These are phyloP conservation scores for Dictyostelium gargantuum DNA, from an alignment of 208 protist species.

Conservation along the genomic window DNA sequence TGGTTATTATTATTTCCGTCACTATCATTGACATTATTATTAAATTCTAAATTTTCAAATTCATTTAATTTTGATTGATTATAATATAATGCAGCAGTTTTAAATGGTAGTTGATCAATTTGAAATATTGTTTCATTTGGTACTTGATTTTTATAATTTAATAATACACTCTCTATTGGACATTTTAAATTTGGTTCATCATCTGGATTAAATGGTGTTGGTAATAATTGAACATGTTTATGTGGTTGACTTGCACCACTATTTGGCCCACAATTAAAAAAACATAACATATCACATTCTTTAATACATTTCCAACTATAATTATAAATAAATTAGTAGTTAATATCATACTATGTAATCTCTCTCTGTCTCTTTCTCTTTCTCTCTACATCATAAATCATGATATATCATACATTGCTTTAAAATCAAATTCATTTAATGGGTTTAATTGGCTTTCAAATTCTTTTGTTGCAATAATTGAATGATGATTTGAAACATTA, in stretches of 20 bases:
- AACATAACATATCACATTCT: constrained; percentile 56
- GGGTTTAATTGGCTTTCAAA: constrained; percentile 26
- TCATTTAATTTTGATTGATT: not conserved
- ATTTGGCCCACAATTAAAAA: constrained; percentile 54
- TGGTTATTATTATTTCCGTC: not conserved
- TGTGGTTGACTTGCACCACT: constrained; percentile 62
- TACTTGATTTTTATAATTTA: not conserved
- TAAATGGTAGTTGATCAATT: constrained; percentile 31
- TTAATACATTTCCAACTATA: constrained; percentile 49
- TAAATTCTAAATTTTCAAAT: not conserved
- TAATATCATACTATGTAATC: not conserved
- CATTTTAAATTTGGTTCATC: not conserved
- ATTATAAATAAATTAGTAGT: not conserved
- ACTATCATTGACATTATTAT: not conserved
- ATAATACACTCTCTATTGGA: constrained; percentile 30
- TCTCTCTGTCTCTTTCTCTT: no score
- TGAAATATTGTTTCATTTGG: not conserved
- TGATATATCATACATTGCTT: constrained; percentile 30
- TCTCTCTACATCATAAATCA: no score
- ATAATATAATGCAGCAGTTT: not conserved
- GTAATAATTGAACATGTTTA: constrained; percentile 54
- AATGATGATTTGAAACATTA: constrained; percentile 59
- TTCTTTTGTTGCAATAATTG: constrained; percentile 48
- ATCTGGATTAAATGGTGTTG: not conserved
- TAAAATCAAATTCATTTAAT: constrained; percentile 35